Conservation (phyloP, 1,284 basidiomycete genomes). For the Thecaphora thlaspeos region DNA sequence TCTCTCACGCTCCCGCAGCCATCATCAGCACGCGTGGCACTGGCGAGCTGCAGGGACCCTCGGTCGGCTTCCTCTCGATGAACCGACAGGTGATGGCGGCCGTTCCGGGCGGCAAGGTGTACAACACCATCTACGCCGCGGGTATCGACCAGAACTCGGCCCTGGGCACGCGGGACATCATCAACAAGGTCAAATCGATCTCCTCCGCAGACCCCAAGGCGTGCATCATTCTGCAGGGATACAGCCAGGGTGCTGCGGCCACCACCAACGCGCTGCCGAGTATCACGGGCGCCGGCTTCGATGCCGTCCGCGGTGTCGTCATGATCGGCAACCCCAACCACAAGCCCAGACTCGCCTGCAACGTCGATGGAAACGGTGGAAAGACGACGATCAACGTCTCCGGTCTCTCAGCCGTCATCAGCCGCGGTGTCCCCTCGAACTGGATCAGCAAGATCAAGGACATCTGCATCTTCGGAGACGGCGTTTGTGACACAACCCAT, state of each 20-base stretch:
- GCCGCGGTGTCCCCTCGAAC: conserved; percentile 27
- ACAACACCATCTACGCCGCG: conserved; percentile 55
- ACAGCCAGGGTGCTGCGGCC: conserved; percentile 52
- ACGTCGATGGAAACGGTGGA: conserved; percentile 50
- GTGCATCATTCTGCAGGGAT: conserved; percentile 36
- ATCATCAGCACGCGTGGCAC: conserved; percentile 56
- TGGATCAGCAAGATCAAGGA: conserved; percentile 52
- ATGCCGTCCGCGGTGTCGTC: conserved; percentile 54
- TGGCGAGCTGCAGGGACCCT: conserved; percentile 50
- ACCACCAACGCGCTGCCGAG: conserved; percentile 44
- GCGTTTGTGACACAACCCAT: conserved; percentile 41
- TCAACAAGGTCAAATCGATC: conserved; percentile 15
- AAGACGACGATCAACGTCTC: conserved; percentile 30
- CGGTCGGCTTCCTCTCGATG: conserved; percentile 36
- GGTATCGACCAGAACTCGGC: conserved; percentile 37
- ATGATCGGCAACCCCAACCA: conserved; percentile 54
- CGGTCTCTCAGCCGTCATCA: conserved; percentile 20
- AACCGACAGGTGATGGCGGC: conserved; percentile 21
- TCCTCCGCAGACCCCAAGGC: conserved; percentile 14
- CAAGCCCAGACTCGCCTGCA: conserved; percentile 47
- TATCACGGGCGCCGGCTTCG: conserved; percentile 27
- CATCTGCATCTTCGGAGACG: conserved; percentile 43
- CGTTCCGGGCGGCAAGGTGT: conserved; percentile 30
- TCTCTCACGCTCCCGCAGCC: too few relatives aligned
- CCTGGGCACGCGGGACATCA: conserved; percentile 39